A percentile compares a stretch with the other conserved stretches of the same genome.
Conservation (phyloP, 2,329 filamentous ascomycete genomes). For the Gremmenia infestans region DNA sequence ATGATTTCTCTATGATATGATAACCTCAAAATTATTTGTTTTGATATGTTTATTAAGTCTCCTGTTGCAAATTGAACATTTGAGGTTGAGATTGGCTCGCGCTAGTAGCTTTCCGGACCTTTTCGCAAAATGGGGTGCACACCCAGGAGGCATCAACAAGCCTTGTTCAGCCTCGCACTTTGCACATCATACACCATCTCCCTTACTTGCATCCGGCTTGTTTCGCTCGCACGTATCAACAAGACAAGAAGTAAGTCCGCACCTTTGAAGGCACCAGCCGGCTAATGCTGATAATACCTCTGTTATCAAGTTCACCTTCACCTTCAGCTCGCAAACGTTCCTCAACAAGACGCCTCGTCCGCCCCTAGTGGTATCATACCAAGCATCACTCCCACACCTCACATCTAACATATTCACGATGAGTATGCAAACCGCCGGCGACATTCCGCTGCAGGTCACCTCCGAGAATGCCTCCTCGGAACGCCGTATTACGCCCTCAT, state of each 20-base stretch:
- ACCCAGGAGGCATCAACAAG: neutral
- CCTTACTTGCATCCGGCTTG: neutral
- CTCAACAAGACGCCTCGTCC: neutral
- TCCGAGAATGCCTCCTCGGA: conserved; percentile 79
- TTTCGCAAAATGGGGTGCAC: neutral
- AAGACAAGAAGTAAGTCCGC: neutral
- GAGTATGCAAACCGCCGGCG: conserved; percentile 50
- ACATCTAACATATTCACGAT: conserved; percentile 11
- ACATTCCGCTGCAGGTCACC: conserved; percentile 69
- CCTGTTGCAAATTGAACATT: neutral
- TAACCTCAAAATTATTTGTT: no score
- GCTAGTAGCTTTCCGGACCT: neutral
- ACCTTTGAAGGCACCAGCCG: no score
- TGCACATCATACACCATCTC: neutral
- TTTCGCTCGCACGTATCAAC: neutral
- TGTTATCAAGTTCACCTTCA: no score
- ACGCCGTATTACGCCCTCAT: conserved; percentile 85
- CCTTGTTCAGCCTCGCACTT: neutral
- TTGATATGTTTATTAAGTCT: no score
- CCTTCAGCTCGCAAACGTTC: neutral
- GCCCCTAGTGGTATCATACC: neutral
- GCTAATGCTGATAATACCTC: no score
- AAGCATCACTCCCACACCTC: neutral
- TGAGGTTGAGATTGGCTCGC: neutral
- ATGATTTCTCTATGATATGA: no score